Evolutionary conservation across 139 green algal species (phyloP).

Genomic region (Yamagishiella unicocca): DNA sequence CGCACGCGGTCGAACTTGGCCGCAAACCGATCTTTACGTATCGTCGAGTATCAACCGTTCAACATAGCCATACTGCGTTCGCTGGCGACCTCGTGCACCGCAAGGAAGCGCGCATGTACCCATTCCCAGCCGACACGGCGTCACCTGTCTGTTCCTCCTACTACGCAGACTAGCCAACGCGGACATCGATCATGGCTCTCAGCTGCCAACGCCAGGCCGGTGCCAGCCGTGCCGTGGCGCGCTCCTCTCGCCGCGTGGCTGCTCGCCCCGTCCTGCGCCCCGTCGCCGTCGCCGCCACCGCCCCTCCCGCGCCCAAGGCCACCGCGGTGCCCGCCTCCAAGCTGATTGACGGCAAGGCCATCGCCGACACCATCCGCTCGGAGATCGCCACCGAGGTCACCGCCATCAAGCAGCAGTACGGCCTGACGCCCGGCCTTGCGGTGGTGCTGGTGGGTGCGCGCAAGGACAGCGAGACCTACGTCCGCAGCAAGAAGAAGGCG

Average conservation of each 20-base stretch:
- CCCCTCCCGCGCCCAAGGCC: background rate
- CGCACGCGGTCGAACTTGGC: too few relatives aligned
- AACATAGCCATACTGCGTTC: too few relatives aligned
- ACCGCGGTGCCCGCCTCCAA: constrained; percentile 41
- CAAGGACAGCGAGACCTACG: constrained; percentile 95
- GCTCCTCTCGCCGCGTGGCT: background rate
- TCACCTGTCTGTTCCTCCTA: too few relatives aligned
- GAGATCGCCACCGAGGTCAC: constrained; percentile 84
- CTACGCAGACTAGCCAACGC: background rate
- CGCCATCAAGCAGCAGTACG: constrained; percentile 64
- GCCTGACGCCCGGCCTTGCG: constrained; percentile 59
- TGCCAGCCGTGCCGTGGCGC: background rate
- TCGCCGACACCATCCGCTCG: constrained; percentile 83
- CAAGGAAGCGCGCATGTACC: too few relatives aligned
- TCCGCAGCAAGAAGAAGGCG: constrained; percentile 93
- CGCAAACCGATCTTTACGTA: too few relatives aligned
- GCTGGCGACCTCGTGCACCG: too few relatives aligned
- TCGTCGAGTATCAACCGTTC: too few relatives aligned
- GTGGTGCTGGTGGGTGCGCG: constrained; percentile 95
- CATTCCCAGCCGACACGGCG: too few relatives aligned
- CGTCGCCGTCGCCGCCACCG: constrained; percentile 15
- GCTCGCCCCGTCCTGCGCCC: background rate
- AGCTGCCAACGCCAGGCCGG: constrained; percentile 17
- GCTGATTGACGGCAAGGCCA: constrained; percentile 70
- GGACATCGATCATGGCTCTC: constrained; percentile 13